Base-by-base conservation (phyloP, 2,329 filamentous ascomycete genomes). In the Pseudopithomyces chartarum region DNA sequence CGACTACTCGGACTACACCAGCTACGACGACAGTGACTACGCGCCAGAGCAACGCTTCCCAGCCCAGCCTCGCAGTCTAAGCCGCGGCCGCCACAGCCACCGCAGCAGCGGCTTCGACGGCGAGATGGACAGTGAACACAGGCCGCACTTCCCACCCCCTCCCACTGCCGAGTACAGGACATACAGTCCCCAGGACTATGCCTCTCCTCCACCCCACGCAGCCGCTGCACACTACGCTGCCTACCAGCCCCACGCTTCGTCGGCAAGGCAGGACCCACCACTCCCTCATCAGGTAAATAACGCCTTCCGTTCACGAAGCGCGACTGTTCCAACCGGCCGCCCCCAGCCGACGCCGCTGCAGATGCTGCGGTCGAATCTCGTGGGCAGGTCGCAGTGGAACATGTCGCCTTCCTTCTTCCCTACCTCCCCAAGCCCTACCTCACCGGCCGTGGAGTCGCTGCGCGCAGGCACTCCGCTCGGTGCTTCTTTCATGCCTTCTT, bases 201-300 rank as follows among this genome's bases (percentile, higher is more conserved):
- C 67, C 43, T 59, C 67, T 17, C 59, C 62, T 19, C 54, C n/a
- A n/a, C n/a, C n/a, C 61, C 17, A 23, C 55, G 52, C 48, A 11
- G 45, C 34, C n/a, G 56, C 59, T 40, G 55, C 33, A 29, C 52
- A 62, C 40, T 53, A 61, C 47, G 54, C 62, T 26, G 53, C 56
- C n/a, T 64, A 68, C 56, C 61, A 61, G 44, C 61, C 58, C 51
- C 70, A 61, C 43, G 52, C 63, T 17, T 64, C 65, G 26, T 68
- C 70, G 29, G 61, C 61, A 48, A 62, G 59, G 34, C 68, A 67
- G 29, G 65, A 68, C 12, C 69, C 70, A 52, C 63, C 63, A 49
- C 73, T 73, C 57, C 60, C 68, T 42, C 55, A 67, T 56, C 72
- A 76, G 73, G 73, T 75, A 76, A 75, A 74, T 70, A 67, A 33